These are phyloP conservation scores for Herpetospermum pedunculosum DNA, from an alignment of 306 rosid genomes.

Conservation along the genomic window DNA sequence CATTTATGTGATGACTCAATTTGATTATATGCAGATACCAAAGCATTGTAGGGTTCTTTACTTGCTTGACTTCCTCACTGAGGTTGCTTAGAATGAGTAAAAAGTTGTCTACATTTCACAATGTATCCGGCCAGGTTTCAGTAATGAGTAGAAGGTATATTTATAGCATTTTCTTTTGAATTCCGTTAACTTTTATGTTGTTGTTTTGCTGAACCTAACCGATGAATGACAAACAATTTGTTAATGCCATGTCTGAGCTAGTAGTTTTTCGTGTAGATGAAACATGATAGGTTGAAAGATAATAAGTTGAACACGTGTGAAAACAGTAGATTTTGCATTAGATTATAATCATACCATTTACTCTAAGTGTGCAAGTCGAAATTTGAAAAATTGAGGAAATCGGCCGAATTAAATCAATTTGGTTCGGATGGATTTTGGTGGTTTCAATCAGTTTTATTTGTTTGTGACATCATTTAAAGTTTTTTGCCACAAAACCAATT, in stretches of 20 bases:
- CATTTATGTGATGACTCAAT: too few species aligned
- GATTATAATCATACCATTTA: background rate
- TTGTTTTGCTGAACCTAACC: background rate
- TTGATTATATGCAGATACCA: slow-evolving; percentile 26
- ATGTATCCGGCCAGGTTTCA: slow-evolving; percentile 39
- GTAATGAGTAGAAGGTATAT: slow-evolving; percentile 38
- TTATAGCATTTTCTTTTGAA: background rate
- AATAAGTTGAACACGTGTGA: background rate
- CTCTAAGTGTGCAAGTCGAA: background rate
- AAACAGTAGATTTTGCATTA: background rate
- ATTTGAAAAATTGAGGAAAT: background rate
- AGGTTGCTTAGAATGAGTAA: slow-evolving; percentile 37
- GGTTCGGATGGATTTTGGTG: background rate
- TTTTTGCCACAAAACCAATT: background rate
- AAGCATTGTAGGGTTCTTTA: slow-evolving; percentile 30
- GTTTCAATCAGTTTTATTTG: background rate
- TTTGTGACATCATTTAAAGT: background rate
- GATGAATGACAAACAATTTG: background rate
- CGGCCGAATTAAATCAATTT: background rate
- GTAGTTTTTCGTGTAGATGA: background rate
- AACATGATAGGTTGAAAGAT: background rate
- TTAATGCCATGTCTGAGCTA: background rate
- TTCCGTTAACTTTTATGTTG: background rate
- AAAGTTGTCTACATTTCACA: slow-evolving; percentile 38
- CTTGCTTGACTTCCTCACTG: slow-evolving; percentile 37